Percentiles rank a stretch among this genome's conserved stretches.
Evolutionary conservation across 1,284 basidiomycete genomes (phyloP).

Genomic region (Puccinia hordei): DNA sequence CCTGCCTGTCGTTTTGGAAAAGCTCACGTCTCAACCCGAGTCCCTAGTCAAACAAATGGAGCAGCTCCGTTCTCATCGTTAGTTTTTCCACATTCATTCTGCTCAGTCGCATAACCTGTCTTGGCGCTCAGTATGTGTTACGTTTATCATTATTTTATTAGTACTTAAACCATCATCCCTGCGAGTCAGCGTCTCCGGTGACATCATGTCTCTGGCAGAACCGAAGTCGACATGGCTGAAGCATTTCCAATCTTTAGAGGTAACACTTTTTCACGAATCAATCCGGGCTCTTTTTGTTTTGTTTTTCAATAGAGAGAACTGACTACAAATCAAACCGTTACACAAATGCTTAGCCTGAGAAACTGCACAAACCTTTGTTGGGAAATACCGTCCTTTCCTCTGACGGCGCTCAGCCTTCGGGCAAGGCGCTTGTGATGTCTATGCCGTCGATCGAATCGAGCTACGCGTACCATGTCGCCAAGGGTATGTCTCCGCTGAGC

Average conservation of each 20-base stretch:
- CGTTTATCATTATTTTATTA: conserved; percentile 58
- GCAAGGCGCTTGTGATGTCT: conserved; percentile 78
- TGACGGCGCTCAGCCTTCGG: conserved; percentile 73
- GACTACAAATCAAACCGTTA: conserved; percentile 2
- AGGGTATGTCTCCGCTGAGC: conserved; percentile 61
- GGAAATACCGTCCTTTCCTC: conserved; percentile 71
- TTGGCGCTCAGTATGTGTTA: neutral
- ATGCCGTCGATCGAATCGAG: conserved; percentile 93
- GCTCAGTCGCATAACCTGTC: neutral
- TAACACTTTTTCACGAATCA: conserved; percentile 60
- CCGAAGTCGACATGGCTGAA: conserved; percentile 74
- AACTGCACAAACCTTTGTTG: conserved; percentile 71
- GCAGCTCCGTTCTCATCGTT: conserved; percentile 70
- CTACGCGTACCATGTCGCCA: conserved; percentile 78
- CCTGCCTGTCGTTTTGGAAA: conserved; percentile 73
- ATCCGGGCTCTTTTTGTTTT: conserved; percentile 41
- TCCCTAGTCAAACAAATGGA: conserved; percentile 74
- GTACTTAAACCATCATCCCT: conserved; percentile 78
- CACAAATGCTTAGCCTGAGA: conserved; percentile 62
- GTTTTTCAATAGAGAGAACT: conserved; percentile 3
- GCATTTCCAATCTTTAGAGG: conserved; percentile 70
- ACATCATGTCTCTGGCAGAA: conserved; percentile 71
- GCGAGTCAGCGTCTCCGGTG: conserved; percentile 83
- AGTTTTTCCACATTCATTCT: conserved; percentile 58
- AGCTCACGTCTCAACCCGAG: conserved; percentile 74